phyloP scores from a whole-genome alignment of 345 rosid genomes.

The Brassica carinata region DNA sequence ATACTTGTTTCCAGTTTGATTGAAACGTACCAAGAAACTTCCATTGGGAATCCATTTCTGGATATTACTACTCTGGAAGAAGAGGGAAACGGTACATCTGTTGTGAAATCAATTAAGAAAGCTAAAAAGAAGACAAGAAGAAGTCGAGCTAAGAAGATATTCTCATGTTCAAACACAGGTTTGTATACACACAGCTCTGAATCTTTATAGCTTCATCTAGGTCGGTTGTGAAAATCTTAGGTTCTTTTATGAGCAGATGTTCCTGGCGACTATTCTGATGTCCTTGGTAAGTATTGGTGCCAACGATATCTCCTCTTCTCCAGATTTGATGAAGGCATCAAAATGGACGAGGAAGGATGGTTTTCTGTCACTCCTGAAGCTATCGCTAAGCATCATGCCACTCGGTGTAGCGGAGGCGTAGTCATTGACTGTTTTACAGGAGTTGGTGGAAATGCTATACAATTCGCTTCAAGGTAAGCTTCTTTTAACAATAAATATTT shows the following conservation, averaged over 20 bases:
- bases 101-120: constrained; percentile 34
- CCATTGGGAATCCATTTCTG: constrained; percentile 34
- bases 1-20: constrained; percentile 48
- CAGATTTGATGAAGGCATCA: constrained; percentile 75
- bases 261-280: constrained; percentile 48
- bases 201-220: not conserved
- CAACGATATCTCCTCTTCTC: constrained; percentile 84
- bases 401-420: constrained; percentile 57
- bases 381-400: constrained; percentile 86
- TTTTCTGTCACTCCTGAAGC: constrained; percentile 95
- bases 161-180: constrained; percentile 49
- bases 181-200: constrained; percentile 1
- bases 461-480: constrained; percentile 56
- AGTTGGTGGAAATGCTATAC: constrained; percentile 96
- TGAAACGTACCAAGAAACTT: constrained; percentile 35
- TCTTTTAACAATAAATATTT: no score
- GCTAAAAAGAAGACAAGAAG: constrained; percentile 59
- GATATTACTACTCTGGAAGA: constrained; percentile 34
- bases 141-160: constrained; percentile 42
- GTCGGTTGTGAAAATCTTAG: not conserved
- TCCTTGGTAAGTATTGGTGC: constrained; percentile 74
- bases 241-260: constrained; percentile 45
- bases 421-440: constrained; percentile 87
- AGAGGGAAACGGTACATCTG: constrained; percentile 37
- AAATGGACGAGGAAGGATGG: constrained; percentile 99